A percentile compares a stretch with the other conserved stretches of the same genome.
phyloP scores from a whole-genome alignment of 176 grass and related monocot species.

The Saccharum officinarum region DNA sequence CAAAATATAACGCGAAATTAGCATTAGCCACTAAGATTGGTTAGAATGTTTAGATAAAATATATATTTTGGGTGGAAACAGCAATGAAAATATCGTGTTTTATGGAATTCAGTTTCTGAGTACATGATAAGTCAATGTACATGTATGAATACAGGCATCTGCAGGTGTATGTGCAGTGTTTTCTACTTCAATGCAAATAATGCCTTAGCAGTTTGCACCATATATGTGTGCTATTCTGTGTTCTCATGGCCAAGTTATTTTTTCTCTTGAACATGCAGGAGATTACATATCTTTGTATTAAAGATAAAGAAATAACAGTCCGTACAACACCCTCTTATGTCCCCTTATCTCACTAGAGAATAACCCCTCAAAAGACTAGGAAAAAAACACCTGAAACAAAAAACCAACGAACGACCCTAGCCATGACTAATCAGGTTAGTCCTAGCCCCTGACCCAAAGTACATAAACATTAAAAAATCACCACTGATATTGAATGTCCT shows the following conservation, averaged over 20 bases:
- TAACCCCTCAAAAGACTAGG: too few species aligned
- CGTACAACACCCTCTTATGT: too few species aligned
- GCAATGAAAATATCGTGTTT: not conserved
- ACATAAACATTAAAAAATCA: not conserved
- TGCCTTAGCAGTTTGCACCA: not conserved
- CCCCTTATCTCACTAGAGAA: too few species aligned
- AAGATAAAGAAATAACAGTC: too few species aligned
- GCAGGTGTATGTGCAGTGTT: not conserved
- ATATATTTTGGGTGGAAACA: not conserved
- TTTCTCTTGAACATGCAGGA: too few species aligned
- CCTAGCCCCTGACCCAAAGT: not conserved
- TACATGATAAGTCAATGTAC: not conserved
- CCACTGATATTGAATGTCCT: not conserved
- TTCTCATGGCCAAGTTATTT: not conserved
- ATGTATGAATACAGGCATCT: not conserved
- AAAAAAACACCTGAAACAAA: too few species aligned
- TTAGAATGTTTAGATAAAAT: slow-evolving; percentile 1
- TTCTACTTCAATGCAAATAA: not conserved
- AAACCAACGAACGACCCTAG: not conserved
- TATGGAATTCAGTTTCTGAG: not conserved
- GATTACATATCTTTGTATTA: too few species aligned
- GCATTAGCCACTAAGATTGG: not conserved
- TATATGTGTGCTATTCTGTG: not conserved
- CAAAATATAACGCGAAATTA: slow-evolving; percentile 7
- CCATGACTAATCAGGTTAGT: not conserved